Evolutionary conservation across 164 flowering plant genomes (phyloP).

Genomic region (Nelumbo lutea): DNA sequence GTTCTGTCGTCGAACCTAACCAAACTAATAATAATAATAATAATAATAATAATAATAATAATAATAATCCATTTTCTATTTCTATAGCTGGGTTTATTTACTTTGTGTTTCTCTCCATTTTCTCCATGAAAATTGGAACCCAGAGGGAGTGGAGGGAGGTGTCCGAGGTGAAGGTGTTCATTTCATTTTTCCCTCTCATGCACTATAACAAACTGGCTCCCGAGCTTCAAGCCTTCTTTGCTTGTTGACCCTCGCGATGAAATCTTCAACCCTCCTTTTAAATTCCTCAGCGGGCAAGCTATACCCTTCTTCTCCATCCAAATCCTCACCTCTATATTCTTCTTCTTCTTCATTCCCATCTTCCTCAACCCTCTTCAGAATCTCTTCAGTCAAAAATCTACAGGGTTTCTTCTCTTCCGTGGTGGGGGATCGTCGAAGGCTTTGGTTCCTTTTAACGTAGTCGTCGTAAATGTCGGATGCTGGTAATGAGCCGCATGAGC

Average conservation of each 20-base stretch:
- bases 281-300: constrained; percentile 39
- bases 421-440: constrained; percentile 9
- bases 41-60: neutral
- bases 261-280: constrained; percentile 59
- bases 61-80: neutral
- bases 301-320: constrained; percentile 23
- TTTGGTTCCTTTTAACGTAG: constrained; percentile 21
- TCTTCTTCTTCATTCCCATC: neutral
- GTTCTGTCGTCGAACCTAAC: neutral
- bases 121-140: neutral
- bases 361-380: constrained; percentile 2
- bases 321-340: neutral
- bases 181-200: constrained; percentile 2
- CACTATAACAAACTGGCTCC: constrained; percentile 9
- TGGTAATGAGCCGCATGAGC: constrained; percentile 23
- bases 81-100: neutral
- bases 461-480: constrained; percentile 33
- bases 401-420: constrained; percentile 11
- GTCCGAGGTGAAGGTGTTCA: too few relatives aligned
- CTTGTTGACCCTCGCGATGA: constrained; percentile 59
- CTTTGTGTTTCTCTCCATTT: neutral
- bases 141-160: too few relatives aligned
- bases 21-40: neutral
- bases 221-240: constrained; percentile 54
- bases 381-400: constrained; percentile 8